Base-by-base conservation (phyloP, 1,139 yeast species). In the Torulaspora globosa region DNA sequence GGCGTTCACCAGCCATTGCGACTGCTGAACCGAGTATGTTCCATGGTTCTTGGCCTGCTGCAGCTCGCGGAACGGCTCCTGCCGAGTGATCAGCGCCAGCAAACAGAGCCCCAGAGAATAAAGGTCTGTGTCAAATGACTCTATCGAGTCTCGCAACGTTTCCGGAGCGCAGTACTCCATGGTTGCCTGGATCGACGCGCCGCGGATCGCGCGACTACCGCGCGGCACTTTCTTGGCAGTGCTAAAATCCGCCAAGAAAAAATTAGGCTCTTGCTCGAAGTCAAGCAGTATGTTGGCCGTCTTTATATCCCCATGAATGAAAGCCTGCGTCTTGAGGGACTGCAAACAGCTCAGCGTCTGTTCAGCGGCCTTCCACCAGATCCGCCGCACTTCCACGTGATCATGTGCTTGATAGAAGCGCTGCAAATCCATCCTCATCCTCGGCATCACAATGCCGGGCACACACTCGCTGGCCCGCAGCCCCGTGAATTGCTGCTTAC, bases 291-390 rank as follows among this genome's bases (percentile, higher is more conserved):
- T 47, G 32, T 55, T 55, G 9, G 56, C 54, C 1, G 57, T 52
- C 36, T 55, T 55, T 7, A 55, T 53, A 32, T 55, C 58, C 12
- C 58, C 54, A 33, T 55, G 58, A 14, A 53, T 46, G 24, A 53
- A 52, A 12, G 39, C 34, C 15, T 47, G 48, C 9, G 21, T 4
- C 33, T 46, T 48, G 33, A 55, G 40, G 40, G 40, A 46, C 14
- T 43, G 27, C 34, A 54, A 27, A 5, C 53, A 47, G 4, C 23
- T 28, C 18, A 46, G 21, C 36, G 52, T 39, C 29, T 50, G 46
- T 10, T 16, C 31, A 10, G 47, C 35, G 3, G 49, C 39, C 32
- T 39, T 41, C 52, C 47, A 41, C 57, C 57, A 54, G n/a, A 46
- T 35, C 15, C 11, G 27, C 11, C 26, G 30, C 27, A 26, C 39